Conservation (phyloP, 2,329 filamentous ascomycete species). For the Ophiostoma piceae region DNA sequence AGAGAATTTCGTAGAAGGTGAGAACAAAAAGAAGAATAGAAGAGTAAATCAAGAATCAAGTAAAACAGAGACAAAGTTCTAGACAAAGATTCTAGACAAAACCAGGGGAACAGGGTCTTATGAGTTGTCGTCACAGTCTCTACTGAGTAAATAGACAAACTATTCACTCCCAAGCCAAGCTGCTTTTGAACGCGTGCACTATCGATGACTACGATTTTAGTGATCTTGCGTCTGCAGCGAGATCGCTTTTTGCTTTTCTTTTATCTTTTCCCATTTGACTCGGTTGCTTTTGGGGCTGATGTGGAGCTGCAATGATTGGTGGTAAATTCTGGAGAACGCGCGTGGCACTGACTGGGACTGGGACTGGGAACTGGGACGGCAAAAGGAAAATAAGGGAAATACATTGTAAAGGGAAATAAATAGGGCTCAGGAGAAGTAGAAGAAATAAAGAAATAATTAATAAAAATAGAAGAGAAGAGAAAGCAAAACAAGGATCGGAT, state of each 20-base stretch:
- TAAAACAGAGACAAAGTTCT: neutral
- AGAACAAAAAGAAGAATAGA: too few species aligned
- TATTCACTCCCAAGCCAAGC: too few species aligned
- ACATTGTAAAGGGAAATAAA: neutral
- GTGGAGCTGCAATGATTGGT: slow-evolving; percentile 7
- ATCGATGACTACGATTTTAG: neutral
- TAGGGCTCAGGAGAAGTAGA: neutral
- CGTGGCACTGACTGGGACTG: neutral
- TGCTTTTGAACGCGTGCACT: neutral
- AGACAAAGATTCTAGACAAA: neutral
- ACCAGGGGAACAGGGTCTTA: neutral
- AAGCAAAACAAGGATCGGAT: neutral
- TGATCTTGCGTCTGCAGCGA: neutral
- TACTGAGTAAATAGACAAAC: too few species aligned
- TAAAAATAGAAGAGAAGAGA: neutral
- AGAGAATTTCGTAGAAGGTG: too few species aligned
- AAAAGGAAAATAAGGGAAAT: neutral
- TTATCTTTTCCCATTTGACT: too few species aligned
- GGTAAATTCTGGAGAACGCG: slow-evolving; percentile 10
- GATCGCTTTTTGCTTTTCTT: neutral
- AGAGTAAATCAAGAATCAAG: too few species aligned
- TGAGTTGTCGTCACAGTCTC: neutral
- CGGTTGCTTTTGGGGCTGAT: slow-evolving; percentile 1
- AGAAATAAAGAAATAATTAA: neutral
- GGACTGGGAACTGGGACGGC: neutral